Evolutionary conservation across 1,139 yeast species (phyloP), one percentile per base, ranked within the genome.

Genomic region (Scheffersomyces insectosa): DNA sequence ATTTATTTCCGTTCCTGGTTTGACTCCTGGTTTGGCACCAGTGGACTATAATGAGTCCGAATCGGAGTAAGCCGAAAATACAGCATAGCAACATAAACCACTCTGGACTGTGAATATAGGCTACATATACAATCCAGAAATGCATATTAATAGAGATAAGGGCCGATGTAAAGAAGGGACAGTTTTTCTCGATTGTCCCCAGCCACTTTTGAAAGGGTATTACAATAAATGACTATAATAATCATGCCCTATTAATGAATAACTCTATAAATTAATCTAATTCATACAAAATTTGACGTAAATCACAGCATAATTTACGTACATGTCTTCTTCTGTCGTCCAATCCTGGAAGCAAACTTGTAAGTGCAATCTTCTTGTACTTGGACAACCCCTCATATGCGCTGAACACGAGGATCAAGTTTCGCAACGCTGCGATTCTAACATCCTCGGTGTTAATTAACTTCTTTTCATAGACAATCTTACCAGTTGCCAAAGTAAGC

Each of bases 11-110:
- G 77, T 75, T 53, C 83, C 89, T 38, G 95, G 95, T 11, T 72
- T 89, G 45, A 89, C 97, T 0, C 97, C 96, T 1, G 97, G 97
- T 42, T 75, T 89, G 63, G 97, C 96, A 0, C 96, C 96, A 12
- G 95, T 88, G 15, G 96, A 84, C 40, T 77, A 69, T 33, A 74
- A 77, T 44, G 81, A 77, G 43, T 65, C 70, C 8, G 77, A 72
- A 40, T 70, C 68, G 14, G 75, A 72, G 41, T 63, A 57, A 46
- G 20, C 35, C 25, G 25, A 20, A 20, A 20, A 20, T 20, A 20
- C 25, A 20, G 25, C 25, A 20, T 20, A 20, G 25, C 25, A 20
- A 6, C 25, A 20, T 20, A 20, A 20, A 20, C 25, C 25, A 20
- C 8, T 20, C 25, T 20, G 25, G 25, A 7, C 25, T 7, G 32